These are phyloP conservation scores for Penicillium atrosanguineum DNA, from an alignment of 495 filamentous ascomycete genomes.

Conservation along the genomic window DNA sequence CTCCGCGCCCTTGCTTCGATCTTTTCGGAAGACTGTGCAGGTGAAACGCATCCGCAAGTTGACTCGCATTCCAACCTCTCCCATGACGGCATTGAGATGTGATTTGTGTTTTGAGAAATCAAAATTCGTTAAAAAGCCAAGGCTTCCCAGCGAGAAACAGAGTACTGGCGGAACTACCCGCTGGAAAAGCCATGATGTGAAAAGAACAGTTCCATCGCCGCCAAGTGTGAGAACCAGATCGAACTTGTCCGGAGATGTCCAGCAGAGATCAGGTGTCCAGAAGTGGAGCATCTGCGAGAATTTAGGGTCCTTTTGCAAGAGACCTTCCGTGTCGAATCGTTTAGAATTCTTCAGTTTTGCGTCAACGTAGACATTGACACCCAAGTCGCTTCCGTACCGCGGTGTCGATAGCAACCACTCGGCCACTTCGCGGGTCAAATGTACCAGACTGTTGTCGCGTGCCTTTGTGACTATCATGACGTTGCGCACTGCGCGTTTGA, in stretches of 20 bases:
- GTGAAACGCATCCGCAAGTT: constrained; percentile 98
- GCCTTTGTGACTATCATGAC: constrained; percentile 98
- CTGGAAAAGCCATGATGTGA: constrained; percentile 92
- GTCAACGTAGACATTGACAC: constrained; percentile 92
- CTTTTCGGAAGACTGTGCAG: constrained; percentile 79
- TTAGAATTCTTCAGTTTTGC: constrained; percentile 82
- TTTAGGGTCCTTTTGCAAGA: constrained; percentile 67
- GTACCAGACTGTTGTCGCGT: constrained; percentile 82
- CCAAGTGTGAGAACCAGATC: constrained; percentile 90
- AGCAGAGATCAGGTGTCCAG: constrained; percentile 94
- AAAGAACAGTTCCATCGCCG: constrained; percentile 89
- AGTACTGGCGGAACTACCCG: constrained; percentile 86
- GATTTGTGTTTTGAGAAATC: constrained; percentile 80
- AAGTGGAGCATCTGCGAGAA: constrained; percentile 80
- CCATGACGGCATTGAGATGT: constrained; percentile 81
- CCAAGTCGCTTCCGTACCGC: constrained; percentile 73
- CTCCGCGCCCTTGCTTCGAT: constrained; percentile 44
- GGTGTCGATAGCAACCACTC: constrained; percentile 84
- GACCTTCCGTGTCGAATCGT: constrained; percentile 74
- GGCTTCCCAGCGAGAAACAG: constrained; percentile 81
- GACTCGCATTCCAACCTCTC: constrained; percentile 87
- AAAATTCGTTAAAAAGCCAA: constrained; percentile 92
- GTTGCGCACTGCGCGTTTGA: constrained; percentile 81
- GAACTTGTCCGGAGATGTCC: constrained; percentile 83
- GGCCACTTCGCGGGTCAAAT: constrained; percentile 78